A percentile compares a stretch with the other conserved stretches of the same genome.
Conservation (phyloP, 257 asterid species). For the Prunella vulgaris region DNA sequence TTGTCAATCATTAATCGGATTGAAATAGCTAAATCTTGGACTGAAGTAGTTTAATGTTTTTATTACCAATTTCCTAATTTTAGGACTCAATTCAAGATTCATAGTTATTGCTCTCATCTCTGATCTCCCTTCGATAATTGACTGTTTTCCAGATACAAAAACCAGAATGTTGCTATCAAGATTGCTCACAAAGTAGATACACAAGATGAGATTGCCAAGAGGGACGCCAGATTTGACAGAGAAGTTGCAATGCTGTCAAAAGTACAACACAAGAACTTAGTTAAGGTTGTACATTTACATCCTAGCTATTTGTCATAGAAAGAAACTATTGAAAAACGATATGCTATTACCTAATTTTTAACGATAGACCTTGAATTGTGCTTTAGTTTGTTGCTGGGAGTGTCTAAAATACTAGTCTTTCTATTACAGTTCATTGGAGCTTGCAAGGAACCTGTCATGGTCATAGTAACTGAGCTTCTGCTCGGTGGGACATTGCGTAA, state of each 20-base stretch:
- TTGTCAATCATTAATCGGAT: neutral
- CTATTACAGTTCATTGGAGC: constrained; percentile 77
- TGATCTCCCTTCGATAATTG: no score
- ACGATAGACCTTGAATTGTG: neutral
- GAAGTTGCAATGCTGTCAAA: constrained; percentile 85
- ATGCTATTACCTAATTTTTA: neutral
- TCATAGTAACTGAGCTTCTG: constrained; percentile 79
- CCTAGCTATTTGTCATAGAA: no score
- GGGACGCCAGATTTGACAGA: constrained; percentile 61
- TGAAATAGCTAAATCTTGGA: neutral
- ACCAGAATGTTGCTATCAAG: constrained; percentile 88
- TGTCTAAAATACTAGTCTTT: constrained; percentile 8
- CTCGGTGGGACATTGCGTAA: constrained; percentile 84
- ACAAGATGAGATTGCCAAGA: constrained; percentile 68
- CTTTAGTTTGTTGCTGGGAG: neutral
- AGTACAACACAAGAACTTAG: constrained; percentile 92
- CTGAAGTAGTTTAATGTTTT: neutral
- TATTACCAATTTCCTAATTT: neutral
- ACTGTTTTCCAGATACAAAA: constrained; percentile 75
- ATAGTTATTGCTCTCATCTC: neutral
- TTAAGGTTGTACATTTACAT: constrained; percentile 51
- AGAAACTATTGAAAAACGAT: neutral
- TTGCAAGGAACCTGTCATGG: constrained; percentile 94
- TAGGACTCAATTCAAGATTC: neutral
- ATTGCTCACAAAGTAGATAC: constrained; percentile 72